Conservation (phyloP, 495 filamentous ascomycete species). For the Penicillium bialowiezense region DNA sequence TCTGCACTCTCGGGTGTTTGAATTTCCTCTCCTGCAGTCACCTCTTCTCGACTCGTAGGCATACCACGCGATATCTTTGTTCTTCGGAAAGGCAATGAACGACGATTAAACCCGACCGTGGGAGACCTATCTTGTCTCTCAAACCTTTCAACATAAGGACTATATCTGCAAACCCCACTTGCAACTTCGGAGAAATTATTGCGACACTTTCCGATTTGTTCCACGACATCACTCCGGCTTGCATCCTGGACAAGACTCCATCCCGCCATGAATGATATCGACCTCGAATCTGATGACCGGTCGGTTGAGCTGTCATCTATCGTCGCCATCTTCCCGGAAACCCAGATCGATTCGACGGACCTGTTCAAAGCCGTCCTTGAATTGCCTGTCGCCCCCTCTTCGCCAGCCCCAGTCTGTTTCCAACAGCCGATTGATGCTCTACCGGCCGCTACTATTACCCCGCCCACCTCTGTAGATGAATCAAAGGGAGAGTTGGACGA, state of each 20-base stretch:
- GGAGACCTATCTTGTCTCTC: background rate
- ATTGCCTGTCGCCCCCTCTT: slow-evolving; percentile 66
- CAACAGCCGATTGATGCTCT: slow-evolving; percentile 48
- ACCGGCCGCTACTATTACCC: slow-evolving; percentile 37
- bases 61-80: background rate
- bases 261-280: slow-evolving; percentile 27
- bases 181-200: background rate
- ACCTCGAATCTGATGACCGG: slow-evolving; percentile 59
- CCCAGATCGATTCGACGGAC: slow-evolving; percentile 53
- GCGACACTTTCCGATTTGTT: slow-evolving; percentile 1
- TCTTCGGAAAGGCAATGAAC: background rate
- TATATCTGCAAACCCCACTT: background rate
- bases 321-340: slow-evolving; percentile 84
- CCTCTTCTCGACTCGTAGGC: no score
- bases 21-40: no score
- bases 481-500: slow-evolving; percentile 23
- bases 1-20: background rate
- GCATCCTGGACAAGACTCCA: no score
- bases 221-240: background rate
- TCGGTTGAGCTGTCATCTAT: slow-evolving; percentile 79
- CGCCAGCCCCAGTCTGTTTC: slow-evolving; percentile 69
- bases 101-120: background rate
- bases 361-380: slow-evolving; percentile 67
- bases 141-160: background rate
- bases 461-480: slow-evolving; percentile 45